Percentiles rank a stretch among this genome's conserved stretches.
Evolutionary conservation across 1,284 basidiomycete species (phyloP).

Genomic region (Heliocybe sulcata): DNA sequence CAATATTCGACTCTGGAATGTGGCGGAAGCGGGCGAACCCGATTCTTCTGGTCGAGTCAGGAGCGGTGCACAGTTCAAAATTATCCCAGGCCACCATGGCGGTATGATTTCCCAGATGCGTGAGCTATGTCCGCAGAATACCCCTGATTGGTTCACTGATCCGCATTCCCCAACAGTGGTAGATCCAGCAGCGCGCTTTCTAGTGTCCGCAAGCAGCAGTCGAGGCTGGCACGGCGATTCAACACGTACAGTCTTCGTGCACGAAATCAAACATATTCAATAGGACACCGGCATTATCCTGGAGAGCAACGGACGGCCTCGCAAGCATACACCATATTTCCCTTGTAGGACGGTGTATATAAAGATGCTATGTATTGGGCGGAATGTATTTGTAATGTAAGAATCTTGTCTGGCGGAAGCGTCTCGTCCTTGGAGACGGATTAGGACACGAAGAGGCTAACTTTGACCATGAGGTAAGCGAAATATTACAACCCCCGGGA

Average conservation of each 20-base stretch:
- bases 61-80: slow-evolving; percentile 82
- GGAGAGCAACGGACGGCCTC: background rate
- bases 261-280: slow-evolving; percentile 67
- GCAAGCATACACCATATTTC: background rate
- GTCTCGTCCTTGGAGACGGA: background rate
- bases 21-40: slow-evolving; percentile 64
- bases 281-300: slow-evolving; percentile 8
- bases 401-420: background rate
- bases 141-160: slow-evolving; percentile 7
- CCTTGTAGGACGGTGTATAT: background rate
- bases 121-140: slow-evolving; percentile 29
- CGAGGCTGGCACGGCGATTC: slow-evolving; percentile 92
- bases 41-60: slow-evolving; percentile 52
- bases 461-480: background rate
- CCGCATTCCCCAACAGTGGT: slow-evolving; percentile 53
- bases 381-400: background rate
- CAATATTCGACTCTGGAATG: slow-evolving; percentile 94
- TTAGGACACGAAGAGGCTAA: background rate
- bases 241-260: slow-evolving; percentile 83
- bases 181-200: slow-evolving; percentile 79
- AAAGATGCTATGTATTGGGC: background rate
- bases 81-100: slow-evolving; percentile 95
- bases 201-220: slow-evolving; percentile 91
- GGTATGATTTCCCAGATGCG: slow-evolving; percentile 88
- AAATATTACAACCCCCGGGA: background rate